phyloP scores from a whole-genome alignment of 2,329 filamentous ascomycete genomes.

The Sporothrix euskadiensis region DNA sequence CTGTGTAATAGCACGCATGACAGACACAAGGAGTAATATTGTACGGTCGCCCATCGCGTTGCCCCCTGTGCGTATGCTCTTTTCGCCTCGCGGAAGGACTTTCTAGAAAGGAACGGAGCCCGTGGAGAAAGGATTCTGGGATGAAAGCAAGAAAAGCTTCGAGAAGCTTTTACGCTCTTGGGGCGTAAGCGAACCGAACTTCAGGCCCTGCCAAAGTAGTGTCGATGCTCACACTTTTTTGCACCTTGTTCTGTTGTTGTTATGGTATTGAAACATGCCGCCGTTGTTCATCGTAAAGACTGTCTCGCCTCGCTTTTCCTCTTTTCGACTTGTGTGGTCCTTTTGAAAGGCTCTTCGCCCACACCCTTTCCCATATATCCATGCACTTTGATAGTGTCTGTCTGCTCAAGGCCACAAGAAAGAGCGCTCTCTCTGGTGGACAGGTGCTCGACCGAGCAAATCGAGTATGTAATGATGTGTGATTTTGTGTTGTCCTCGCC shows the following conservation, averaged over 20 bases:
- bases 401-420: not conserved
- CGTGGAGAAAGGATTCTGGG: not conserved
- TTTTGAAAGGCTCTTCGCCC: not conserved
- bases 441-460: not conserved
- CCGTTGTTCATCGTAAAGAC: not conserved
- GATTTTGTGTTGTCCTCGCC: constrained; percentile 8
- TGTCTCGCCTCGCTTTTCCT: not conserved
- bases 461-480: constrained; percentile 22
- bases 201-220: not conserved
- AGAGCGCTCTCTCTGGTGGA: not conserved
- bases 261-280: not conserved
- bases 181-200: not conserved
- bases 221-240: not conserved
- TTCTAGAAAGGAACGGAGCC: not conserved
- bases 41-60: not conserved
- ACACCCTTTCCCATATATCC: not conserved
- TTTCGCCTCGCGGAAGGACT: not conserved
- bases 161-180: not conserved
- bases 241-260: not conserved
- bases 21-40: not conserved
- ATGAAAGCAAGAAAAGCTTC: not conserved
- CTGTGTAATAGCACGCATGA: not conserved
- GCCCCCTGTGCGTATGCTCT: not conserved
- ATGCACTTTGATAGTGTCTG: not conserved
- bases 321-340: not conserved